A percentile compares a stretch with the other conserved stretches of the same genome.
phyloP scores from a whole-genome alignment of 306 rosid genomes.

The Cucurbita maxima region DNA sequence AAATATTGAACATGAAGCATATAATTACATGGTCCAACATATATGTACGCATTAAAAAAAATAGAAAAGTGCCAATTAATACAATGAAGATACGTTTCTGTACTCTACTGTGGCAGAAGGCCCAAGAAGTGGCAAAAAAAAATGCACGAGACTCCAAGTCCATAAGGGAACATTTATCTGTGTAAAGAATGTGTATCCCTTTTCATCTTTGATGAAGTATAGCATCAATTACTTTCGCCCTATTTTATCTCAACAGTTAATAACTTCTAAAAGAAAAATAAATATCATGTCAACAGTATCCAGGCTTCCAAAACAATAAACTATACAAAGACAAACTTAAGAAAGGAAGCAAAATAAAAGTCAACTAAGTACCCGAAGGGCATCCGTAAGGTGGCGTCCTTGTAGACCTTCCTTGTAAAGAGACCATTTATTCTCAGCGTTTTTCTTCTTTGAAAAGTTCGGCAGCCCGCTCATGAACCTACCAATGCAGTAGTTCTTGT shows the following conservation, averaged over 20 bases:
- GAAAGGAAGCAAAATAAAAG: not conserved
- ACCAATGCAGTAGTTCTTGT: conserved; percentile 67
- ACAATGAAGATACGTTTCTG: not conserved
- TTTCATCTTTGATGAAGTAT: not conserved
- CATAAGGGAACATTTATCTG: not conserved
- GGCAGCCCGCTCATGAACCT: conserved; percentile 79
- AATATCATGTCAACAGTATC: not conserved
- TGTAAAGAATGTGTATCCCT: not conserved
- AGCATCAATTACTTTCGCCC: not conserved
- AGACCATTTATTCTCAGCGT: conserved; percentile 80
- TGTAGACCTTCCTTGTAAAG: conserved; percentile 69
- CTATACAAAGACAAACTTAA: not conserved
- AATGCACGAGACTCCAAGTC: not conserved
- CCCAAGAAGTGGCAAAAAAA: not conserved
- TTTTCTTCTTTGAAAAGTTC: conserved; percentile 74
- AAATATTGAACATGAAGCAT: not conserved
- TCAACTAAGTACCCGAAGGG: conserved; percentile 44
- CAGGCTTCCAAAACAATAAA: not conserved
- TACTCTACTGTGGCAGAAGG: not conserved
- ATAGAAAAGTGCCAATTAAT: not conserved
- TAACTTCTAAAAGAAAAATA: not conserved
- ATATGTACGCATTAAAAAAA: not conserved
- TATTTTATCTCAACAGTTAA: not conserved
- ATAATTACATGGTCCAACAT: not conserved
- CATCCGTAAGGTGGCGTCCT: conserved; percentile 62